Evolutionary conservation across 2,329 filamentous ascomycete species (phyloP), one percentile per base, ranked within the genome.

Genomic region (Neospermospora avenae): DNA sequence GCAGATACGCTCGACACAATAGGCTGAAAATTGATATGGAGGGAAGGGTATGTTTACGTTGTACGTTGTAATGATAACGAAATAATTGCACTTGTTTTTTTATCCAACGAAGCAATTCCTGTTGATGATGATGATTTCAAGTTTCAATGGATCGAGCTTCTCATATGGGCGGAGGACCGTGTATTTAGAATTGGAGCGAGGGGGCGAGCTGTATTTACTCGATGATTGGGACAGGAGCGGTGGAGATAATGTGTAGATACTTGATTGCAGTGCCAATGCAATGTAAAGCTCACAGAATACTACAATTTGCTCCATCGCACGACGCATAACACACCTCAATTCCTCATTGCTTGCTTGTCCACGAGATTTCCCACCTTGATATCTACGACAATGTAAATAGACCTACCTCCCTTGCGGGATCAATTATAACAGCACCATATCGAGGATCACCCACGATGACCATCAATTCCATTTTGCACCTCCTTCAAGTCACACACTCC

Each of bases 51-150:
- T 18, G 16, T 41, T 41, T 41, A 41, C 39, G 39, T 41, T 18
- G 16, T n/a, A n/a, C 16, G 42, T 46, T 53, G 48, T 58, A 49
- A 61, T 61, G 59, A 61, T 61, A 55, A 63, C 59, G 51, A 61
- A n/a, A 63, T 48, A 34, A 46, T 56, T 46, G 31, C 41, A 42
- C 41, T 14, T 25, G 14, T 35, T 51, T 25, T n/a, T 20, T 51
- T n/a, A 51, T 51, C 46, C n/a, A 31, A 28, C 46, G 28, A 16
- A 6, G 3, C 4, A n/a, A 18, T 41, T n/a, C 34, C 20, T 28
- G 28, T 28, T 22, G 28, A 18, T 35, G 46, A 34, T 51, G 46
- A 51, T n/a, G n/a, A 51, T 51, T 35, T 22, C 46, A 18, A 41
- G 3, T 51, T 13, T 16, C 22, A 34, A 11, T 1, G 7, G 25